A percentile compares a stretch with the other conserved stretches of the same genome.
Conservation (phyloP, 345 rosid genomes). For the Aquilaria yunnanensis region DNA sequence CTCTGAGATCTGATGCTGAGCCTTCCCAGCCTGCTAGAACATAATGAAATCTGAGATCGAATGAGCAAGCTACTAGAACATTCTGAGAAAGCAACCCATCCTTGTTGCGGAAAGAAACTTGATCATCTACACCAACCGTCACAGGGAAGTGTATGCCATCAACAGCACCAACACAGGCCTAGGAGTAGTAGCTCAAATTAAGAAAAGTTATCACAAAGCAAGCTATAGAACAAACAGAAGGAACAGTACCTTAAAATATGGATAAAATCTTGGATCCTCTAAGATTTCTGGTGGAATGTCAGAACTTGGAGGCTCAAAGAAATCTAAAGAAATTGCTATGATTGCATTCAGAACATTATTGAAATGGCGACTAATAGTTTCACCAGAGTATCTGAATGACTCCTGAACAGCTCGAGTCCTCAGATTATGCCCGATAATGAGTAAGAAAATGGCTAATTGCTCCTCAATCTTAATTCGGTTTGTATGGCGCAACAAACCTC, state of each 20-base stretch:
- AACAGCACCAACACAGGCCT: constrained; percentile 85
- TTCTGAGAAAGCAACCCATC: constrained; percentile 75
- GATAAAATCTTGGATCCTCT: constrained; percentile 48
- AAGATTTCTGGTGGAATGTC: constrained; percentile 43
- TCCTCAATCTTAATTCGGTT: constrained; percentile 87
- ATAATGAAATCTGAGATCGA: constrained; percentile 79
- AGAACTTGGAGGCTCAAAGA: constrained; percentile 52
- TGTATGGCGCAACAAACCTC: constrained; percentile 82
- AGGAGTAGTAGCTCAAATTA: constrained; percentile 17
- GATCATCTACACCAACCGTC: constrained; percentile 90
- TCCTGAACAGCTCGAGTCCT: constrained; percentile 92
- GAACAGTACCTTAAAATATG: constrained; percentile 65
- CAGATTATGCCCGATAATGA: constrained; percentile 78
- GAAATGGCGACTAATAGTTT: constrained; percentile 92
- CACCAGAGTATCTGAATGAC: constrained; percentile 70
- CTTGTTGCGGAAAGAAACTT: constrained; percentile 77
- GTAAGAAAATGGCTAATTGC: constrained; percentile 80
- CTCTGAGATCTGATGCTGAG: constrained; percentile 75
- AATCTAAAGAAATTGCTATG: constrained; percentile 60
- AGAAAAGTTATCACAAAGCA: constrained; percentile 6
- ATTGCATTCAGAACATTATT: constrained; percentile 85
- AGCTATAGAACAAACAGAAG: neutral
- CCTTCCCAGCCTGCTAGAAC: constrained; percentile 99
- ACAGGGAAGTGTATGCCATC: constrained; percentile 82
- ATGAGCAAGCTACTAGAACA: constrained; percentile 72